Conservation (phyloP, 768 basidiomycete genomes). For the Amylocystis lapponica region DNA sequence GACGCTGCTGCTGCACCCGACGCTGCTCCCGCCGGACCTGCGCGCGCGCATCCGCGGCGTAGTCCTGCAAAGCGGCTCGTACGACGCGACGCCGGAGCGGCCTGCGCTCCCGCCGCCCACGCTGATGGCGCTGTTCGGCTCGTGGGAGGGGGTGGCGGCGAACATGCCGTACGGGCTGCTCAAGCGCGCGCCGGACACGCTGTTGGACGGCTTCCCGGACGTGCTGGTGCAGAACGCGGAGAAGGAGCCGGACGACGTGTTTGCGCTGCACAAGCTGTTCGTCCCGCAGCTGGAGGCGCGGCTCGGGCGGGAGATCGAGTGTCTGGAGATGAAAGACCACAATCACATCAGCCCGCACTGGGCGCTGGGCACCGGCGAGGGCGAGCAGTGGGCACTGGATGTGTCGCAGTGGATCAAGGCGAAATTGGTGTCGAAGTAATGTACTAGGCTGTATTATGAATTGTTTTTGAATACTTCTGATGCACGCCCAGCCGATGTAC, state of each 20-base stretch:
- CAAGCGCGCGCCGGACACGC: slow-evolving; percentile 27
- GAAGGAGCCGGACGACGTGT: slow-evolving; percentile 44
- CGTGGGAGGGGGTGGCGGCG: slow-evolving; percentile 29
- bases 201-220: slow-evolving; percentile 37
- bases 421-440: not conserved
- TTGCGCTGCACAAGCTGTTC: slow-evolving; percentile 33
- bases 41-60: slow-evolving; percentile 37
- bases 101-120: slow-evolving; percentile 4
- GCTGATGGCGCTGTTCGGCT: slow-evolving; percentile 27
- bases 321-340: slow-evolving; percentile 41
- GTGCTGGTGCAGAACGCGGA: slow-evolving; percentile 46
- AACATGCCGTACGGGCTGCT: slow-evolving; percentile 40
- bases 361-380: slow-evolving; percentile 47
- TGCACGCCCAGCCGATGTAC: no score
- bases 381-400: slow-evolving; percentile 57
- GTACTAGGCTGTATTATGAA: no score
- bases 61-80: slow-evolving; percentile 43
- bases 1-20: slow-evolving; percentile 37
- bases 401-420: slow-evolving; percentile 24
- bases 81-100: slow-evolving; percentile 23
- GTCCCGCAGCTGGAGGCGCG: slow-evolving; percentile 32
- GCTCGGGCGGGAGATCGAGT: slow-evolving; percentile 26
- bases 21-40: slow-evolving; percentile 9
- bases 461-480: no score
- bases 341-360: slow-evolving; percentile 58